Percentiles rank a stretch among this genome's conserved stretches.
Evolutionary conservation across 352 stramenopile genomes (phyloP).

Genomic region (Thraustochytrium sp.): DNA sequence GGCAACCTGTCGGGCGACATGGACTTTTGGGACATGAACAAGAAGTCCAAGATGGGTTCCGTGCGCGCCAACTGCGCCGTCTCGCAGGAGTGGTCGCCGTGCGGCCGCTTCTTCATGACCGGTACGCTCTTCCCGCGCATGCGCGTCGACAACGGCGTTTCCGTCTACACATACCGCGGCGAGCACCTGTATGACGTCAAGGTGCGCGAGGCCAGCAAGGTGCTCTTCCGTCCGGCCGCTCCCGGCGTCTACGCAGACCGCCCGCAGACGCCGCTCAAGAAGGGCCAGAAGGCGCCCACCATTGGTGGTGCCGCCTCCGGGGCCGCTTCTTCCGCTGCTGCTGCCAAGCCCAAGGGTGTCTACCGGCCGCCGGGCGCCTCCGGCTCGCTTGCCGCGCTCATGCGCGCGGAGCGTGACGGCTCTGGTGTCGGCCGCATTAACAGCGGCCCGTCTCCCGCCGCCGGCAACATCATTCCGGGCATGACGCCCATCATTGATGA

Average conservation of each 20-base stretch:
- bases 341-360: constrained; percentile 61
- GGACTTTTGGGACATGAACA: constrained; percentile 92
- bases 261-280: constrained; percentile 68
- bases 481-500: not conserved
- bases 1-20: constrained; percentile 93
- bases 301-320: not conserved
- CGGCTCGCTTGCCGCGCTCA: constrained; percentile 82
- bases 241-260: constrained; percentile 75
- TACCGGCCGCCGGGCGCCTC: constrained; percentile 77
- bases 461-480: not conserved
- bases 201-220: constrained; percentile 62
- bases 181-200: constrained; percentile 49
- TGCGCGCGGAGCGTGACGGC: constrained; percentile 70
- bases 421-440: constrained; percentile 4
- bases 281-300: not conserved
- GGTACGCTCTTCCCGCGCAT: constrained; percentile 93
- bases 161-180: constrained; percentile 93
- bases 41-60: constrained; percentile 59
- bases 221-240: constrained; percentile 70
- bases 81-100: constrained; percentile 82
- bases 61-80: constrained; percentile 54
- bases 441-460: not conserved
- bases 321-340: constrained; percentile 52
- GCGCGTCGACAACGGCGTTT: constrained; percentile 96
- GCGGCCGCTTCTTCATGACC: constrained; percentile 88